Base-by-base conservation (phyloP, 805 yeast genomes). In the Barnettozyma sucrosica region DNA sequence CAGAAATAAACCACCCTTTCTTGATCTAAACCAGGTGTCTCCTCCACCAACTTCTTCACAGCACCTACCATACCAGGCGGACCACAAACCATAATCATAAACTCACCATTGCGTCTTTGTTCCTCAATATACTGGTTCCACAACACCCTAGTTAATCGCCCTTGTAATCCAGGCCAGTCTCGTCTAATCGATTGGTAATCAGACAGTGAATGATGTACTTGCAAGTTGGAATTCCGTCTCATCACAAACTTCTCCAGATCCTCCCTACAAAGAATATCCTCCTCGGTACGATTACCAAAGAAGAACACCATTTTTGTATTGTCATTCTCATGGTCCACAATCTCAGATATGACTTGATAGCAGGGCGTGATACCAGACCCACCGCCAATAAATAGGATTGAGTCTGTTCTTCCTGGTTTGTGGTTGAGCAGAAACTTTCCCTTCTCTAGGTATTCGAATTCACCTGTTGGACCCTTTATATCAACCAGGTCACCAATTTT, bases 291-390 rank as follows among this genome's bases (percentile, higher is more conserved):
- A 57, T 84, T 84, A 23, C 87, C 89, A 60, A 70, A 85, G 42
- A 85, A 68, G 54, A 85, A 66, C 7, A 75, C 71, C 50, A 85
- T 71, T 45, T 73, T 71, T 30, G 89, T 82, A 36, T 58, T 44
- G 63, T 83, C 89, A 45, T 72, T 78, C 5, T 85, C 79, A 21
- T 80, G 76, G 21, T 87, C 82, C 53, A 82, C 76, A 41, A 83
- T 72, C 47, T 76, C 76, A 46, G 86, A 80, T 46, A 85, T 70
- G 14, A 89, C 82, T 66, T 88, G 93, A 61, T 84, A 74, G 69
- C 87, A 80, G 34, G 97, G 96, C 5, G 96, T 87, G 51, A 89
- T 82, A 41, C 96, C 93, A 0, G 89, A 79, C 21, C 93, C 93
- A 55, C 90, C 93, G 3, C 89, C 90, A 56, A 85, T 70, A 69